Percentiles rank a stretch among this genome's conserved stretches.
These are phyloP conservation scores for Podospora pseudoanserina DNA, from an alignment of 495 filamentous ascomycete genomes.

Conservation along the genomic window DNA sequence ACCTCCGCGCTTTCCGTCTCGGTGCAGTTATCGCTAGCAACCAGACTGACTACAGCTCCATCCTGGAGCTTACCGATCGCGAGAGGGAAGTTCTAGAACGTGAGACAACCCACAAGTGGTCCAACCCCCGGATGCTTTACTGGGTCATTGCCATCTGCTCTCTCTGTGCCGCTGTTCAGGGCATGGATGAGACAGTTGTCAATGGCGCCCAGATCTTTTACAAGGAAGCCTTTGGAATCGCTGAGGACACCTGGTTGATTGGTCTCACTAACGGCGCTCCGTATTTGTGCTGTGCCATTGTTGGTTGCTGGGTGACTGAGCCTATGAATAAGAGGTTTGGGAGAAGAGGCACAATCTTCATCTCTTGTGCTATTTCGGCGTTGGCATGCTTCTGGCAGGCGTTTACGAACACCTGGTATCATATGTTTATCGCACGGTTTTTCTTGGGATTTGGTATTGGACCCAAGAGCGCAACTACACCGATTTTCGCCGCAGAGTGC, in stretches of 20 bases:
- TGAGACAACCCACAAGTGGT: slow-evolving; percentile 68
- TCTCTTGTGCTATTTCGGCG: slow-evolving; percentile 60
- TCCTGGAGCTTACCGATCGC: slow-evolving; percentile 52
- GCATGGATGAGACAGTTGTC: slow-evolving; percentile 74
- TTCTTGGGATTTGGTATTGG: slow-evolving; percentile 74
- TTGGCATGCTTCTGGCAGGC: slow-evolving; percentile 74
- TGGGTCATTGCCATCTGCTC: slow-evolving; percentile 59
- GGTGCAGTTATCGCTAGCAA: slow-evolving; percentile 62
- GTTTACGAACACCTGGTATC: slow-evolving; percentile 70
- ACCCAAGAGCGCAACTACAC: slow-evolving; percentile 75
- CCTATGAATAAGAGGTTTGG: slow-evolving; percentile 77
- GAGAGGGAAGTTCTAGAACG: slow-evolving; percentile 57
- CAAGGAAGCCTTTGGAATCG: slow-evolving; percentile 63
- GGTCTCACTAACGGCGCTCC: slow-evolving; percentile 66
- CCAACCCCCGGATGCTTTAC: slow-evolving; percentile 62
- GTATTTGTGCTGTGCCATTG: slow-evolving; percentile 71
- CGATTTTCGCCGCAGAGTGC: slow-evolving; percentile 72
- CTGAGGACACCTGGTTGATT: slow-evolving; percentile 58
- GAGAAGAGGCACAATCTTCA: slow-evolving; percentile 78
- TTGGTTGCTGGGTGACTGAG: slow-evolving; percentile 80
- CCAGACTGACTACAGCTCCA: slow-evolving; percentile 45
- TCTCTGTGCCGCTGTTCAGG: slow-evolving; percentile 55
- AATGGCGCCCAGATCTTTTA: slow-evolving; percentile 75
- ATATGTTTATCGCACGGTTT: slow-evolving; percentile 70
- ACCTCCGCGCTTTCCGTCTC: slow-evolving; percentile 65